Evolutionary conservation across 371 early-diverging fungal species (phyloP), one percentile per base, ranked within the genome.

Genomic region (Saksenaea oblongispora): DNA sequence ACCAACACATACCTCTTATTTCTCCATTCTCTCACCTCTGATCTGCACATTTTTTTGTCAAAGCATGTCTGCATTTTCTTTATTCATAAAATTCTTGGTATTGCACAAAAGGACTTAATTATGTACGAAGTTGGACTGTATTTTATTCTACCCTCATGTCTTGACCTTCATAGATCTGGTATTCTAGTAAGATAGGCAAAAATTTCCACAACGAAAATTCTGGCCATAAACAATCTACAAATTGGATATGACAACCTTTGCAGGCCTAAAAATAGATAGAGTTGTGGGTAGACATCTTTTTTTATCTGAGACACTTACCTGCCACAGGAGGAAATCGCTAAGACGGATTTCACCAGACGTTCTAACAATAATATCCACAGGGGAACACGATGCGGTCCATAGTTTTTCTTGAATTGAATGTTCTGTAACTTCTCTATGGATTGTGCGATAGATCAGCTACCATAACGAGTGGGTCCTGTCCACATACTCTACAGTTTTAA

Each of bases 321-420:
- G 99, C 94, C 97, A 97, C 41, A 99, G 82, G 80, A 99, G 75
- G 75, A 96, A 99, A 77, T 99, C 99, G 66, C 96, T 95, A 42
- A 99, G 81, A 18, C 99, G 86, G 15, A 92, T 90, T 78, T 99
- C 99, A 10, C 99, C 99, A 9, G 96, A 94, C 2, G 99, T 99
- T 59, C 99, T 87, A 34, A 99, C 87, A 55, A 99, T 73, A n/a
- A 99, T 83, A 71, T 99, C 99, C 59, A 97, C 72, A 1, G 89
- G 88, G 5, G 93, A 94, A 65, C 85, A 89, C 22, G 76, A 76
- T 35, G 84, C 72, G 4, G 95, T 95, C 58, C 83, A 89, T 51
- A 95, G 72, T 56, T 82, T 79, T 31, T 75, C 57, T 34, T 90
- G 87, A 34, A 98, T 64, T 1, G 84, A 69, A 27, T 82, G 70